Percentiles rank a stretch among this genome's conserved stretches.
phyloP scores from a whole-genome alignment of 2,329 filamentous ascomycete genomes.

The Aspergillus brunneoviolaceus region DNA sequence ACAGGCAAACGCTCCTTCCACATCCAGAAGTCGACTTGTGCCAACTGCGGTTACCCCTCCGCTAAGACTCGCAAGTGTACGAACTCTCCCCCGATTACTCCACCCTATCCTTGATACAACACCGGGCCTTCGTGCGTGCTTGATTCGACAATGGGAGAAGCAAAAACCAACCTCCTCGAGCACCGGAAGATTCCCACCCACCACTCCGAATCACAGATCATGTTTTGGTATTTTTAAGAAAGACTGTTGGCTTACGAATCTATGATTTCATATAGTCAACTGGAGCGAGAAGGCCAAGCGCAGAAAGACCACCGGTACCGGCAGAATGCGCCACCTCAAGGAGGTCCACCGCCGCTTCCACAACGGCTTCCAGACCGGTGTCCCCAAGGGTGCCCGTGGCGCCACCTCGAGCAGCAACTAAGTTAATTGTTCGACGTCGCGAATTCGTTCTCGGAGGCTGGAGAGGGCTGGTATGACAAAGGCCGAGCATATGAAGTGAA shows the following conservation, averaged over 20 bases:
- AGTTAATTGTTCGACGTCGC: conserved; percentile 36
- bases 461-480: conserved; percentile 40
- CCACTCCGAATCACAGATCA: too few species aligned
- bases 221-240: neutral
- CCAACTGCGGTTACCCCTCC: conserved; percentile 92
- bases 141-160: too few species aligned
- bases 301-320: conserved; percentile 98
- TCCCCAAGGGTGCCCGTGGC: conserved; percentile 79
- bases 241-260: conserved; percentile 30
- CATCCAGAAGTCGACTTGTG: conserved; percentile 99
- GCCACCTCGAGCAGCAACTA: conserved; percentile 48
- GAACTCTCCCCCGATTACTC: conserved; percentile 39
- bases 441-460: conserved; percentile 40
- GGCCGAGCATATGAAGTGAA: conserved; percentile 37
- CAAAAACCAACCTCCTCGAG: neutral
- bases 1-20: conserved; percentile 93
- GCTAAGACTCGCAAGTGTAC: conserved; percentile 99
- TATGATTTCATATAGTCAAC: conserved; percentile 68
- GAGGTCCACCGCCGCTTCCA: conserved; percentile 87
- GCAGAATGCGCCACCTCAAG: conserved; percentile 95
- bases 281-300: conserved; percentile 99
- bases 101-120: neutral
- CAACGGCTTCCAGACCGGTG: conserved; percentile 94
- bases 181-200: neutral
- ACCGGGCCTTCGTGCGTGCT: too few species aligned